Base-by-base conservation (phyloP, 768 basidiomycete species). In the Porpolomopsis calyptriformis region DNA sequence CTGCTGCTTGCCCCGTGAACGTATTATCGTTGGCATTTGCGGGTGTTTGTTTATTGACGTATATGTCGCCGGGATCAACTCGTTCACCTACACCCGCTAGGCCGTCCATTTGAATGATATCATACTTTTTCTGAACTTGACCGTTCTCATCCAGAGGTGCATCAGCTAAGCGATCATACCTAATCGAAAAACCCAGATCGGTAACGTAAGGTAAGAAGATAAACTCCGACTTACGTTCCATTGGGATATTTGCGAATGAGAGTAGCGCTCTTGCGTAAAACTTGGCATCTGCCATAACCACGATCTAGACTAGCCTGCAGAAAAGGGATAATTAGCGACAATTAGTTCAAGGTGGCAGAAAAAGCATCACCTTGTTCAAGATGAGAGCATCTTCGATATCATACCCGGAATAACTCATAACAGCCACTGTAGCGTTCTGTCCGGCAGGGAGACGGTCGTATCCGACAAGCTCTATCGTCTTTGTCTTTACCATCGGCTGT, bases 351-450 rank as follows among this genome's bases (percentile, higher is more conserved):
- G 11, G 22, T 14, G 35, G 23, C 45, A 40, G 40, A 45, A 40
- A 46, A 27, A 20, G 29, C 42, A 69, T 36, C 43, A 80, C 89
- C 71, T 83, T 91, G 64, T 99, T 99, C 49, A 94, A 71, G 55
- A 99, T 98, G 46, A 98, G 71, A 2, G 96, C 96, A 62, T 99
- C 96, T 68, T 99, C 96, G 52, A 99, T 99, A 72, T 99, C 96
- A 61, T 98, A 99, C 20, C 96, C 96, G 4, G 93, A 96, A 65
- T 87, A 99, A 62, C 89, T 92, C 96, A 99, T 99, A 54, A 98
- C 92, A 9, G 96, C 96, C 37, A 99, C 90, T 0, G 83, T 97
- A 9, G 96, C 96, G 60, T 99, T 99, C 64, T 99, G 93, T 11
- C 96, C 96, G 4, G 96, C 96, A 4, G 96, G 96, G 4, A 99